These are phyloP conservation scores for Spiromastix sp. DNA, from an alignment of 2,329 filamentous ascomycete genomes.

Conservation along the genomic window DNA sequence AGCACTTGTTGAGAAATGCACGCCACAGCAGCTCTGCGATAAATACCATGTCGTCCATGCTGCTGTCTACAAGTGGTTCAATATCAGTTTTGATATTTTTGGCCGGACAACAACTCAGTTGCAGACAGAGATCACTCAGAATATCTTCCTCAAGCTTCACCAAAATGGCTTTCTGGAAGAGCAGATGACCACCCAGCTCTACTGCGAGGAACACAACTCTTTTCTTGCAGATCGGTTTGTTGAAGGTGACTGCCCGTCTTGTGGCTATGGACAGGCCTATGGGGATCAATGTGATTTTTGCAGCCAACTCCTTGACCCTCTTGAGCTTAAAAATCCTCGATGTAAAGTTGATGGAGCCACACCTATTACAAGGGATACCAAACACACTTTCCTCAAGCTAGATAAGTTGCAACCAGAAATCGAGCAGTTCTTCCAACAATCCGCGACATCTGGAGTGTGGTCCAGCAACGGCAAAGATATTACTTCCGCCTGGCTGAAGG, in stretches of 20 bases:
- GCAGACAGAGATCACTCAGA: slow-evolving; percentile 44
- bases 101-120: slow-evolving; percentile 42
- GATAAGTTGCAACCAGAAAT: slow-evolving; percentile 40
- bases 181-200: slow-evolving; percentile 40
- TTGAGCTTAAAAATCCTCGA: slow-evolving; percentile 37
- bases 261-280: slow-evolving; percentile 39
- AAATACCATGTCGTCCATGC: slow-evolving; percentile 44
- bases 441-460: slow-evolving; percentile 38
- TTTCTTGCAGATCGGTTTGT: slow-evolving; percentile 40
- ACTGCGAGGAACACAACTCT: slow-evolving; percentile 37
- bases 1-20: slow-evolving; percentile 41
- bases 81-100: slow-evolving; percentile 44
- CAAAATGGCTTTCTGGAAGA: slow-evolving; percentile 43
- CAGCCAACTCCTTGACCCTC: slow-evolving; percentile 36
- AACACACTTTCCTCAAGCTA: slow-evolving; percentile 39
- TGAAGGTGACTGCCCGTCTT: slow-evolving; percentile 42
- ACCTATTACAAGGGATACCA: slow-evolving; percentile 38
- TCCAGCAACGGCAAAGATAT: slow-evolving; percentile 41
- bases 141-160: slow-evolving; percentile 44
- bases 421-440: slow-evolving; percentile 37
- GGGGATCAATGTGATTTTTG: slow-evolving; percentile 47
- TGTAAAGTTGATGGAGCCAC: slow-evolving; percentile 44
- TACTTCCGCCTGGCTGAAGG: slow-evolving; percentile 40
- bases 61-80: slow-evolving; percentile 45
- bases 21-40: slow-evolving; percentile 41